A percentile compares a stretch with the other conserved stretches of the same genome.
phyloP scores from a whole-genome alignment of 208 protist genomes.

The Spironucleus salmonicida region DNA sequence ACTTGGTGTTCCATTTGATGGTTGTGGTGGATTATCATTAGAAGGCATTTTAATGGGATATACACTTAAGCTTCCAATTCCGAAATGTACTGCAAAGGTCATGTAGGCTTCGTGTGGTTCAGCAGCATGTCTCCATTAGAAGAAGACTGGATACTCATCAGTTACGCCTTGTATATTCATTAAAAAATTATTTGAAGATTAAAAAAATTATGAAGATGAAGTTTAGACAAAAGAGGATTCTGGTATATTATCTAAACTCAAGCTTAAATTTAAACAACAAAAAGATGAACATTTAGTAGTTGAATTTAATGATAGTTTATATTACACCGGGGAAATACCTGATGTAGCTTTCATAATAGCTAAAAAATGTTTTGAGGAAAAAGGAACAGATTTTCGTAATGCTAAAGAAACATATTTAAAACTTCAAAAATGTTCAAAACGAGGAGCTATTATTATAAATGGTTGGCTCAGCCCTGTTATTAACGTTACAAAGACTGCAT shows the following conservation, averaged over 20 bases:
- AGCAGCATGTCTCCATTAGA: not conserved
- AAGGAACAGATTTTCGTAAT: not conserved
- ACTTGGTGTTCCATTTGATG: constrained; percentile 12
- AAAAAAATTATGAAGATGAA: too few species aligned
- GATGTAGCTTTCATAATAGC: not conserved
- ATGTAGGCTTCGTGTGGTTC: not conserved
- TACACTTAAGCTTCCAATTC: not conserved
- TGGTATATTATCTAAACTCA: too few species aligned
- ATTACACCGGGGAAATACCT: not conserved
- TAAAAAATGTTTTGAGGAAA: not conserved
- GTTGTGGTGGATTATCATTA: not conserved
- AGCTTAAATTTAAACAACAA: not conserved
- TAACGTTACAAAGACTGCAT: too few species aligned
- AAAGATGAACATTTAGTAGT: not conserved
- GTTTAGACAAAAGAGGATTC: too few species aligned
- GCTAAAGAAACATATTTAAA: not conserved
- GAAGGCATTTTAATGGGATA: constrained; percentile 10
- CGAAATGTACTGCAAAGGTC: not conserved
- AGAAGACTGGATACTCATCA: too few species aligned
- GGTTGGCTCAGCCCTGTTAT: too few species aligned
- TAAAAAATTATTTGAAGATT: too few species aligned
- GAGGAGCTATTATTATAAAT: not conserved
- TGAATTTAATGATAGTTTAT: not conserved
- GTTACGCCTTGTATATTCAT: too few species aligned
- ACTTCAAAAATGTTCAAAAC: constrained; percentile 6